Percentiles rank a stretch among this genome's conserved stretches.
Conservation (phyloP, 176 grass and related monocot genomes). For the Eragrostis nindensis region DNA sequence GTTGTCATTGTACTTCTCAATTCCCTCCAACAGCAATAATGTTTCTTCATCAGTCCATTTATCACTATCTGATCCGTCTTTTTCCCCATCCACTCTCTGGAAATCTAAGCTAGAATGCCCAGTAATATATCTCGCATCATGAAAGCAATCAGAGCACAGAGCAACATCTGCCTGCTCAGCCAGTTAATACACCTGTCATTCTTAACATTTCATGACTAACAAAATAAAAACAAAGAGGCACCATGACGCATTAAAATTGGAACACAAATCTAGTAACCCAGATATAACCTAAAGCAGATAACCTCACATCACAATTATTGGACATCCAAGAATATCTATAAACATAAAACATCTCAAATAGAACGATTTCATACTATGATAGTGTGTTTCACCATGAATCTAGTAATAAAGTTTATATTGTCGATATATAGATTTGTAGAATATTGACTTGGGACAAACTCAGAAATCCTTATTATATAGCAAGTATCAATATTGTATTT, state of each 20-base stretch:
- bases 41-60: conserved; percentile 92
- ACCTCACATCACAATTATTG: not conserved
- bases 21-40: conserved; percentile 82
- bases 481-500: not conserved
- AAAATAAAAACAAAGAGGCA: conserved; percentile 24
- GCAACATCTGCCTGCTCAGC: conserved; percentile 71
- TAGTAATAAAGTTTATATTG: no score
- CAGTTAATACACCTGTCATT: conserved; percentile 38
- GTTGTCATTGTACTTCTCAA: conserved; percentile 85
- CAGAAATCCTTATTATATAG: no score
- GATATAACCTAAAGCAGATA: not conserved
- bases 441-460: no score
- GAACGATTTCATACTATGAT: no score
- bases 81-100: conserved; percentile 60
- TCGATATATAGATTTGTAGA: no score
- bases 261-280: not conserved
- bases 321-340: not conserved
- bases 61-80: conserved; percentile 64
- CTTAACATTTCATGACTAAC: conserved; percentile 1
- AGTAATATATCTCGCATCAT: conserved; percentile 76
- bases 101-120: conserved; percentile 93
- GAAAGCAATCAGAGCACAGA: conserved; percentile 85
- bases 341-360: no score
- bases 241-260: conserved; percentile 16
- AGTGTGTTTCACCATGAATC: no score